Conservation (phyloP, 2,329 filamentous ascomycete genomes). For the Cercospora berteroae region DNA sequence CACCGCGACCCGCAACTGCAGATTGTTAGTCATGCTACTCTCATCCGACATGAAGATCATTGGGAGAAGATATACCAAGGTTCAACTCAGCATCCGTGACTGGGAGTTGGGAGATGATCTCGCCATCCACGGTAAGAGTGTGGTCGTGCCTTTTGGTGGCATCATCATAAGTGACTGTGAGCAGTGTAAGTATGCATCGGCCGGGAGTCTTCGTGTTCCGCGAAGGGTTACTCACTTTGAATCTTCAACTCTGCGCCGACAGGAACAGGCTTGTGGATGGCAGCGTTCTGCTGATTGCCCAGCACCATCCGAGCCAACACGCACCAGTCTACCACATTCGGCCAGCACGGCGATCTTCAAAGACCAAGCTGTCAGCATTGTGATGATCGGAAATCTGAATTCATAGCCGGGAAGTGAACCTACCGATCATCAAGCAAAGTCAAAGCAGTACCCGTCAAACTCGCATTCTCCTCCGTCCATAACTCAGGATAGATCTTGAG, state of each 20-base stretch:
- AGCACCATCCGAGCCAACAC: neutral
- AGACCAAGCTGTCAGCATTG: too few species aligned
- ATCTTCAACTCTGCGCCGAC: neutral
- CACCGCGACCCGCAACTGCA: neutral
- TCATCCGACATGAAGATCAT: neutral
- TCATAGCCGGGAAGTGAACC: too few species aligned
- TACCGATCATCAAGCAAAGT: slow-evolving; percentile 1
- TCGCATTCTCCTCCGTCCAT: neutral
- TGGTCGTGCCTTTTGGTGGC: neutral
- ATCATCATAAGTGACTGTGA: neutral
- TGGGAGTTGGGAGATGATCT: neutral
- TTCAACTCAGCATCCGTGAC: neutral
- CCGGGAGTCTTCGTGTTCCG: too few species aligned
- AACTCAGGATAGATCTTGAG: neutral
- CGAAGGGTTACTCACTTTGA: neutral
- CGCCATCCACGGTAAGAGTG: neutral
- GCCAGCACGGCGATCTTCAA: neutral
- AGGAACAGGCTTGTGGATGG: neutral
- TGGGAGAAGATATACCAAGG: neutral
- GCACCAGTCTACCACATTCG: slow-evolving; percentile 1
- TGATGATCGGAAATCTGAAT: too few species aligned
- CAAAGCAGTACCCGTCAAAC: slow-evolving; percentile 1
- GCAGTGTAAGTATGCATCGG: neutral
- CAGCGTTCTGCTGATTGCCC: neutral
- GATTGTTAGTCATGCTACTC: neutral